These are phyloP conservation scores for Cutaneotrichosporon cyanovorans DNA, from an alignment of 1,284 basidiomycete genomes.

Conservation along the genomic window DNA sequence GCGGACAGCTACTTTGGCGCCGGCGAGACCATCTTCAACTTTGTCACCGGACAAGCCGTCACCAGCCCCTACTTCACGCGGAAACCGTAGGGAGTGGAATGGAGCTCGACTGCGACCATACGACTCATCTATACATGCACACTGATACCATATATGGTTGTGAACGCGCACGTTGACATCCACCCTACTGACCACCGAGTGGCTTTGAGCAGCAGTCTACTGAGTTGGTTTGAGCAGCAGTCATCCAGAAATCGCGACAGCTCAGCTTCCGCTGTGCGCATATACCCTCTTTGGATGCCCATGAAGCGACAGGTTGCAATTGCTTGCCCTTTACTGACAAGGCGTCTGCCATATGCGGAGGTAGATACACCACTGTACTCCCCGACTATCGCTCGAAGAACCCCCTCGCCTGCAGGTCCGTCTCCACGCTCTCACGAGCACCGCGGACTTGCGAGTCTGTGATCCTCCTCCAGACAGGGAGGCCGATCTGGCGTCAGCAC, in stretches of 20 bases:
- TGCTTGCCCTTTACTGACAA: too few species aligned
- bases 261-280: too few species aligned
- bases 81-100: neutral
- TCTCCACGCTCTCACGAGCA: slow-evolving; percentile 16
- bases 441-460: slow-evolving; percentile 26
- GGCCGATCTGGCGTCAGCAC: slow-evolving; percentile 26
- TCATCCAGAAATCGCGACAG: too few species aligned
- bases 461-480: slow-evolving; percentile 45
- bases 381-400: slow-evolving; percentile 3
- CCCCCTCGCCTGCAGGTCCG: slow-evolving; percentile 23
- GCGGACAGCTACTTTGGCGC: slow-evolving; percentile 75
- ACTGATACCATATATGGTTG: too few species aligned
- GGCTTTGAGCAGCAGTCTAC: too few species aligned
- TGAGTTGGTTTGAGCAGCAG: too few species aligned
- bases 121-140: neutral
- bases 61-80: slow-evolving; percentile 64
- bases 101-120: neutral
- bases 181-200: too few species aligned
- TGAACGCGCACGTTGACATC: too few species aligned
- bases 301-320: too few species aligned
- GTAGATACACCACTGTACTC: too few species aligned
- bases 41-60: slow-evolving; percentile 68
- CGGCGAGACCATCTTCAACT: slow-evolving; percentile 82
- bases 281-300: too few species aligned
- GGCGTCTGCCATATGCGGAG: too few species aligned